phyloP scores from a whole-genome alignment of 2,329 filamentous ascomycete species.

The Gaeumannomyces tritici region DNA sequence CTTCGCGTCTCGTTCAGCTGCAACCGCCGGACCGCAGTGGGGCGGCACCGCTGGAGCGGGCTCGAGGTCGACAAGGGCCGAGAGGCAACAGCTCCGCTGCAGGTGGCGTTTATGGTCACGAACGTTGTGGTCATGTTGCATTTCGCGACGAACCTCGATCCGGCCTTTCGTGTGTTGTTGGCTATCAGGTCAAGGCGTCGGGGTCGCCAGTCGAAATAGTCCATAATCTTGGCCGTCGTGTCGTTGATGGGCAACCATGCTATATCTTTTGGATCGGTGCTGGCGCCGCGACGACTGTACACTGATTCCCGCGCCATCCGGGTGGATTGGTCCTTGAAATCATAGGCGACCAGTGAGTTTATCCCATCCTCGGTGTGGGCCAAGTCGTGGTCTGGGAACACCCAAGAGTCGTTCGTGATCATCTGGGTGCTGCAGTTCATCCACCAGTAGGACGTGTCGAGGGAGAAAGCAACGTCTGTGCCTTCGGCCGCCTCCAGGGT shows the following conservation, averaged over 20 bases:
- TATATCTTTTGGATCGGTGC: background rate
- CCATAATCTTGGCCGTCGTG: background rate
- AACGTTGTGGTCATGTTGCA: slow-evolving; percentile 6
- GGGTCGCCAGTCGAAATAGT: background rate
- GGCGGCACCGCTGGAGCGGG: background rate
- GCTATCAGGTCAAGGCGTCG: background rate
- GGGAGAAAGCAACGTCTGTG: background rate
- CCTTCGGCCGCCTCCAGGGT: background rate
- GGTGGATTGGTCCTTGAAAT: background rate
- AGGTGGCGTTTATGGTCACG: slow-evolving; percentile 2
- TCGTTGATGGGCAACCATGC: background rate
- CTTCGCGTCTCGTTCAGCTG: background rate
- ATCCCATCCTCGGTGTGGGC: no score
- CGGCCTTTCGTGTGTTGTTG: background rate
- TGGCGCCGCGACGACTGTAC: background rate
- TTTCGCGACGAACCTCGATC: background rate
- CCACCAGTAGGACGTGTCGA: slow-evolving; percentile 5
- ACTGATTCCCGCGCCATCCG: background rate
- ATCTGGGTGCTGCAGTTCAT: slow-evolving; percentile 2
- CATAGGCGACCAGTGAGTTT: slow-evolving; percentile 2
- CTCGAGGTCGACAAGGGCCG: background rate
- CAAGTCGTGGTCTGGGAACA: background rate
- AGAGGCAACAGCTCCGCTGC: background rate
- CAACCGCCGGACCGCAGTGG: slow-evolving; percentile 4
- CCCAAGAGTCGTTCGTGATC: background rate